Conservation (phyloP, 1,139 yeast species). For the Nakaseomyces uthaithaninus region DNA sequence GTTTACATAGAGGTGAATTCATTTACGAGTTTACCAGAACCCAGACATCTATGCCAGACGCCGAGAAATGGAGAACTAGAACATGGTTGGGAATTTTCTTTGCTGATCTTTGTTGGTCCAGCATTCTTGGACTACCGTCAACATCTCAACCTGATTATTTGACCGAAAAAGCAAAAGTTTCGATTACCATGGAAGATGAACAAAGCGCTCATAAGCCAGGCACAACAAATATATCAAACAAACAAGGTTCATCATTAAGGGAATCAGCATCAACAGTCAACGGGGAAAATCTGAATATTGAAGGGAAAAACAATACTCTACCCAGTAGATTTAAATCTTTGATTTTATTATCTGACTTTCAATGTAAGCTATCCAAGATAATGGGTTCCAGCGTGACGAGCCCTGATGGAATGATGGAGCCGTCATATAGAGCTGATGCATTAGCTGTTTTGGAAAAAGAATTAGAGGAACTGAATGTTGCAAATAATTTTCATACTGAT, state of each 20-base stretch:
- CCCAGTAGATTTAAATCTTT: slow-evolving; percentile 70
- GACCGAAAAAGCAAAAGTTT: slow-evolving; percentile 64
- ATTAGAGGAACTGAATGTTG: slow-evolving; percentile 55
- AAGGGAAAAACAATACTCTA: slow-evolving; percentile 30
- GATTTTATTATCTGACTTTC: slow-evolving; percentile 70
- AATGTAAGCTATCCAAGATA: slow-evolving; percentile 71
- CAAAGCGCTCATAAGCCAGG: slow-evolving; percentile 10
- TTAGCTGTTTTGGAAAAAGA: slow-evolving; percentile 70
- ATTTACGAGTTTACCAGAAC: slow-evolving; percentile 85
- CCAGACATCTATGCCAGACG: slow-evolving; percentile 81
- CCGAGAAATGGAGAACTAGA: slow-evolving; percentile 90
- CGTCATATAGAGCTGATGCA: slow-evolving; percentile 74
- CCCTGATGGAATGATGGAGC: slow-evolving; percentile 85
- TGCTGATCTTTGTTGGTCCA: slow-evolving; percentile 86
- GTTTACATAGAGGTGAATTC: slow-evolving; percentile 89
- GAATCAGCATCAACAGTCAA: not conserved
- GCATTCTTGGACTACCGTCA: slow-evolving; percentile 81
- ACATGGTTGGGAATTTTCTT: slow-evolving; percentile 87
- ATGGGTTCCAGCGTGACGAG: slow-evolving; percentile 86
- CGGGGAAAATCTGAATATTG: slow-evolving; percentile 2
- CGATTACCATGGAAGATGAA: slow-evolving; percentile 15
- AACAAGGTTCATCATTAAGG: too few relatives aligned
- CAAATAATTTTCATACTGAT: slow-evolving; percentile 37
- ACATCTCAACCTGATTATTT: slow-evolving; percentile 77
- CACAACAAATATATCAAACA: too few relatives aligned